These are phyloP conservation scores for Pseudozyma sp. DNA, from an alignment of 1,284 basidiomycete genomes.

Conservation along the genomic window DNA sequence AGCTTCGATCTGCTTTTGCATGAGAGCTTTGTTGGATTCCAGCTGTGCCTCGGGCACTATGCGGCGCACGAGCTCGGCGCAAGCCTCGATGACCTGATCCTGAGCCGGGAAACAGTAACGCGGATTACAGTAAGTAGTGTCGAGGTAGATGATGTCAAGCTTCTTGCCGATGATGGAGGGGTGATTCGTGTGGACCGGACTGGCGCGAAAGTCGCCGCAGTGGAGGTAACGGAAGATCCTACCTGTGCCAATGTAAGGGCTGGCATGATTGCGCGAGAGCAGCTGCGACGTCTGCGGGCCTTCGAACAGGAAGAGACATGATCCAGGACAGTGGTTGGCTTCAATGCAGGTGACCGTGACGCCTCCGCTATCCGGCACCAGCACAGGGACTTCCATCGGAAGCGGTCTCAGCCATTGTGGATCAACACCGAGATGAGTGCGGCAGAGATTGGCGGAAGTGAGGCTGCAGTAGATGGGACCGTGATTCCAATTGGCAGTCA, in stretches of 20 bases:
- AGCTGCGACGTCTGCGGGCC: constrained; percentile 88
- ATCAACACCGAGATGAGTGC: constrained; percentile 88
- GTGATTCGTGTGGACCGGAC: constrained; percentile 57
- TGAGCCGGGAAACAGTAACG: constrained; percentile 96
- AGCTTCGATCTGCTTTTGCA: constrained; percentile 52
- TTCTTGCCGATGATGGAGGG: constrained; percentile 56
- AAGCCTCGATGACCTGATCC: constrained; percentile 88
- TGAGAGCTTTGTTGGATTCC: constrained; percentile 9
- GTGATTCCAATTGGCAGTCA: constrained; percentile 79
- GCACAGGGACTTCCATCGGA: constrained; percentile 80
- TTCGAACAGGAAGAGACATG: constrained; percentile 91
- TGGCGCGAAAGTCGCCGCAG: constrained; percentile 80
- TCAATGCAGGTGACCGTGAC: constrained; percentile 93
- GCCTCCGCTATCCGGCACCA: constrained; percentile 84
- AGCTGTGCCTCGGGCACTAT: constrained; percentile 35
- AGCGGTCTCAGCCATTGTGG: constrained; percentile 86
- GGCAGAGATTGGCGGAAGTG: constrained; percentile 86
- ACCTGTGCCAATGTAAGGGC: constrained; percentile 38
- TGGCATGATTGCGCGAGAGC: constrained; percentile 43
- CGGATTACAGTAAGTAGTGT: constrained; percentile 95
- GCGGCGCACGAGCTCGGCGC: constrained; percentile 80
- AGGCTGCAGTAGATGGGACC: constrained; percentile 94
- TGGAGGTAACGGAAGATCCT: constrained; percentile 88
- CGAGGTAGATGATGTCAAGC: constrained; percentile 90
- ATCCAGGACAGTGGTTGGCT: constrained; percentile 94